Evolutionary conservation across 306 rosid species (phyloP), one percentile per base, ranked within the genome.

Genomic region (Prunus mira): DNA sequence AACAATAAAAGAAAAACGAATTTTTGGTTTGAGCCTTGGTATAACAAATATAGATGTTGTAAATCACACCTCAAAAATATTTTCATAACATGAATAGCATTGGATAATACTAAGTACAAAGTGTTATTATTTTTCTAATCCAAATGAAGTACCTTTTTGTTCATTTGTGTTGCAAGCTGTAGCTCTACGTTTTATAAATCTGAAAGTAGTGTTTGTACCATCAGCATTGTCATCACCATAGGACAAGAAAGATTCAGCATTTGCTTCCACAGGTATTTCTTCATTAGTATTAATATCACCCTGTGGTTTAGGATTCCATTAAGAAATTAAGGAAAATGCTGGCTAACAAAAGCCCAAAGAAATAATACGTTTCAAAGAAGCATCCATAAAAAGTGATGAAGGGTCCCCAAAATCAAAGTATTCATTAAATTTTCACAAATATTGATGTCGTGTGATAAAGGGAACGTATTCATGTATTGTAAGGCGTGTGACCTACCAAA

Each of bases 221-320:
- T 81, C 89, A 76, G 76, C 79, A 52, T 60, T 68, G 28, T 77
- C 86, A 65, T 77, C 76, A 76, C 86, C 89, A 49, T 79, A 71
- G 55, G 86, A 81, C 69, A 81, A 64, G 65, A 74, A 72, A 46
- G 87, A 82, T 75, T 83, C 86, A 67, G 81, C 84, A 65, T 63
- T 80, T 65, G 73, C 85, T 49, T 67, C 81, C 9, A 9, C 65
- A 71, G 82, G 65, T 49, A 50, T 78, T 72, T 60, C 73, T 30
- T 72, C 77, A 43, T 67, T 69, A 13, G 73, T 82, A 79, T 49
- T 74, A 62, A 3, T 49, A 57, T 10, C 20, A 49, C 82, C 84
- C 96, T 88, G 56, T 71, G 56, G 67, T 78, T 60, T 50, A 64
- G 70, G 46, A 60, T 79, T 47, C 64, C 80, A 79, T 20, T 28